Base-by-base conservation (phyloP, 2,329 filamentous ascomycete species). In the Clarireedia paspali region DNA sequence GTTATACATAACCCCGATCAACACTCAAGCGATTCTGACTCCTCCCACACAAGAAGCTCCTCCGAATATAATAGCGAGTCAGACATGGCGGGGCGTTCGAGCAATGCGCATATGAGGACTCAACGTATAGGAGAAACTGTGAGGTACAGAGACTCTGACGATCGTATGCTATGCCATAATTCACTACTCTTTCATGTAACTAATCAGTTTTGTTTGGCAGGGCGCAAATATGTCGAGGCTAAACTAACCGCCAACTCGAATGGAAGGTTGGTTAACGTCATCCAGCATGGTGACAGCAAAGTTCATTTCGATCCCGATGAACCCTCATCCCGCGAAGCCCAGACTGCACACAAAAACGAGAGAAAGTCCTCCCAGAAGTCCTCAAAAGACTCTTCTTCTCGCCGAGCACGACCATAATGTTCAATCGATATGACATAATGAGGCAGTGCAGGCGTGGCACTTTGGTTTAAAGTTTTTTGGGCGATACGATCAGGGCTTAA, bases 181-280 rank as follows among this genome's bases (percentile, higher is more conserved):
- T 2, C 6, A 5, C 17, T 12, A 14, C 26, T 6, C 5, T 36
- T 50, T 15, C 2, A 3, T 9, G 6, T 9, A 42, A 10, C 6
- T 15, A 4, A 26, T 34, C 27, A 38, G 38, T 2, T n/a, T 23
- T 23, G 6, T 44, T 17, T 26, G 14, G 23, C 9, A 26, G 4
- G 4, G 14, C 24, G 49, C 36, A 55, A 55, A 44, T 55, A 45
- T 20, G 36, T 55, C n/a, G 38, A 50, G 34, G 53, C 34, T 20
- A 55, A 15, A 38, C 30, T n/a, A 23, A 14, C 39, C 34, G 12
- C n/a, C 26, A 36, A 36, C 23, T 14, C 46, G 53, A 9, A 36
- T 20, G 27, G 7, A 12, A 34, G 12, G 12, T 12, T 12, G 9
- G 27, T 27, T n/a, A 47, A 34, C 10, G 36, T 55, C 20, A 36